phyloP scores from a whole-genome alignment of 305 asterid species.

The Fraxinus albicans region DNA sequence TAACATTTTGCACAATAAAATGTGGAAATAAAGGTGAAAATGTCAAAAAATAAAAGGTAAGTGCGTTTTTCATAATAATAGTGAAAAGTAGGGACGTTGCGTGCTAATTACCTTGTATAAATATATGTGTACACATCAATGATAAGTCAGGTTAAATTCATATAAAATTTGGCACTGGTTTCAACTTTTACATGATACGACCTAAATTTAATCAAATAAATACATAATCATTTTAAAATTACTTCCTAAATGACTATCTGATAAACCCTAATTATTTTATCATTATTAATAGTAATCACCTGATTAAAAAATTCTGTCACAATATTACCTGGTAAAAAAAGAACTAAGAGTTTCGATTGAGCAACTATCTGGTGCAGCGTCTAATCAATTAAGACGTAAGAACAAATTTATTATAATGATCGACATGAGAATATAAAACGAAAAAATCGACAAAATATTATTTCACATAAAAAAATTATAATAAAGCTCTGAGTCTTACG shows the following conservation, averaged over 20 bases:
- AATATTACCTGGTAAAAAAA: background rate
- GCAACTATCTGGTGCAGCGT: background rate
- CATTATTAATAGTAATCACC: background rate
- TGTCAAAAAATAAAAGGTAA: no score
- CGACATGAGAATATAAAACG: background rate
- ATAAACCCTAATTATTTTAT: background rate
- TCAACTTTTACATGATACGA: background rate
- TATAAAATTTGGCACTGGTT: background rate
- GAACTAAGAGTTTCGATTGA: background rate
- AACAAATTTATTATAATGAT: background rate
- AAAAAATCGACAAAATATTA: no score
- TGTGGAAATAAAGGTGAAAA: no score
- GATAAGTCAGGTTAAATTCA: background rate
- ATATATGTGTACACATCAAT: background rate
- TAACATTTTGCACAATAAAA: no score
- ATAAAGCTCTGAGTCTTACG: background rate
- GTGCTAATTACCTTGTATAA: no score
- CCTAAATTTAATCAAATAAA: background rate
- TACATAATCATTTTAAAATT: background rate
- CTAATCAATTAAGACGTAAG: background rate
- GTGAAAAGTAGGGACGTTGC: no score
- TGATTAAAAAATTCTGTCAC: background rate
- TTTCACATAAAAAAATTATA: background rate
- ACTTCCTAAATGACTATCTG: background rate
- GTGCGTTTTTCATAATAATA: no score